Percentiles rank a stretch among this genome's conserved stretches.
These are phyloP conservation scores for Aspergillus unguis DNA, from an alignment of 2,329 filamentous ascomycete genomes.

Conservation along the genomic window DNA sequence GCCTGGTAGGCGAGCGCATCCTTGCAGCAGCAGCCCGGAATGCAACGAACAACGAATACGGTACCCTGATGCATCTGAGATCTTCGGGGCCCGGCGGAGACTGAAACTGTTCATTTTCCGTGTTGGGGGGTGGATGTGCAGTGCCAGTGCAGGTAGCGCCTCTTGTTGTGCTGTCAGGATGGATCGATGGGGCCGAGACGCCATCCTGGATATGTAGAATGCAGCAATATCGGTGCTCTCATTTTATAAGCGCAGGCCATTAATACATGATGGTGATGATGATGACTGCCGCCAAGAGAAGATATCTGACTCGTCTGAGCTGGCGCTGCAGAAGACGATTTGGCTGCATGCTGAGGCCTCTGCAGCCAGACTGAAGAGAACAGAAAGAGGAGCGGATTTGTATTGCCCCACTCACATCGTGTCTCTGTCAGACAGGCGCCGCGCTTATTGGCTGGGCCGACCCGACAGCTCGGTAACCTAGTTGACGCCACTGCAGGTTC, in stretches of 20 bases:
- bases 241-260: too few species aligned
- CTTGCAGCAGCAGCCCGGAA: conserved; percentile 4
- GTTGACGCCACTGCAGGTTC: conserved; percentile 19
- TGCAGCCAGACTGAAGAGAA: too few species aligned
- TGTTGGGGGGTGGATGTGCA: background rate
- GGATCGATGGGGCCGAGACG: too few species aligned
- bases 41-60: conserved; percentile 1
- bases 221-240: too few species aligned
- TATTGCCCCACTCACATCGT: conserved; percentile 21
- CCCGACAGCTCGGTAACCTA: conserved; percentile 23
- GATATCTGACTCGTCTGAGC: too few species aligned
- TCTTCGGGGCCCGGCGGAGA: background rate
- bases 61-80: conserved; percentile 1
- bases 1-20: background rate
- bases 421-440: conserved; percentile 18
- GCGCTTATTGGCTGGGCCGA: conserved; percentile 19
- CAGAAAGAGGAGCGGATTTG: background rate
- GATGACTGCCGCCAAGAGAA: too few species aligned
- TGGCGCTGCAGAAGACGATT: too few species aligned
- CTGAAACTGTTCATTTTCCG: background rate
- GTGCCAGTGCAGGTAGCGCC: too few species aligned
- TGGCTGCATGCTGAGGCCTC: too few species aligned
- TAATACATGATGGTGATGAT: too few species aligned
- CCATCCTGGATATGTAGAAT: too few species aligned
- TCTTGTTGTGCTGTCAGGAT: background rate